Conservation (phyloP, 164 flowering plant species). For the Macadamia integrifolia region DNA sequence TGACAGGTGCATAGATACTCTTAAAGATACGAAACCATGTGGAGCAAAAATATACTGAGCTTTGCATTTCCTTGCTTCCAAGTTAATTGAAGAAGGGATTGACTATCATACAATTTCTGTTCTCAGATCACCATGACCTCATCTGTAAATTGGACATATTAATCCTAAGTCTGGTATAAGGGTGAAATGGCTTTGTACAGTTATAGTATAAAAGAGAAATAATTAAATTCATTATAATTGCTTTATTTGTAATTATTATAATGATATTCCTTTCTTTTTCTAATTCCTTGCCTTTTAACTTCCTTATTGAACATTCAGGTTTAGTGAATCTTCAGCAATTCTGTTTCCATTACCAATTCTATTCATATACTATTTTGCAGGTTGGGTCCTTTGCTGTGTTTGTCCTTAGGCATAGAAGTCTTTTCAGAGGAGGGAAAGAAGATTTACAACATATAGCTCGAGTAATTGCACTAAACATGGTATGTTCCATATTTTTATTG, state of each 20-base stretch:
- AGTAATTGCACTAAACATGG: constrained; percentile 71
- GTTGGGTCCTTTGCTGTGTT: constrained; percentile 80
- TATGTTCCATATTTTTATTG: constrained; percentile 19
- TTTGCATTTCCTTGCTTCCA: too few species aligned
- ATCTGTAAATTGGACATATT: neutral
- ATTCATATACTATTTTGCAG: constrained; percentile 29
- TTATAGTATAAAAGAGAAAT: neutral
- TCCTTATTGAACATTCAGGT: too few species aligned
- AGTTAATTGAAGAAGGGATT: too few species aligned
- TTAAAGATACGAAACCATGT: too few species aligned
- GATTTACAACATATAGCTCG: constrained; percentile 53
- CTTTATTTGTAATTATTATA: neutral
- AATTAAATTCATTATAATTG: neutral
- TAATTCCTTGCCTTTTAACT: neutral
- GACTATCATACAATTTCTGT: neutral
- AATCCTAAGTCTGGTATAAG: neutral
- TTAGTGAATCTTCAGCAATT: neutral
- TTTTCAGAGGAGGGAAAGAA: constrained; percentile 42
- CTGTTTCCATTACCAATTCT: neutral
- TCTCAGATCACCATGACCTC: neutral
- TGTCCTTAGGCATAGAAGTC: constrained; percentile 55
- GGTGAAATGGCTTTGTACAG: neutral
- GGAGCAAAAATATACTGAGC: too few species aligned
- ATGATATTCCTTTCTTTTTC: neutral
- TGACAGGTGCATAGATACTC: too few species aligned